These are phyloP conservation scores for Symmetrospora coprosmae DNA, from an alignment of 768 basidiomycete genomes.

Conservation along the genomic window DNA sequence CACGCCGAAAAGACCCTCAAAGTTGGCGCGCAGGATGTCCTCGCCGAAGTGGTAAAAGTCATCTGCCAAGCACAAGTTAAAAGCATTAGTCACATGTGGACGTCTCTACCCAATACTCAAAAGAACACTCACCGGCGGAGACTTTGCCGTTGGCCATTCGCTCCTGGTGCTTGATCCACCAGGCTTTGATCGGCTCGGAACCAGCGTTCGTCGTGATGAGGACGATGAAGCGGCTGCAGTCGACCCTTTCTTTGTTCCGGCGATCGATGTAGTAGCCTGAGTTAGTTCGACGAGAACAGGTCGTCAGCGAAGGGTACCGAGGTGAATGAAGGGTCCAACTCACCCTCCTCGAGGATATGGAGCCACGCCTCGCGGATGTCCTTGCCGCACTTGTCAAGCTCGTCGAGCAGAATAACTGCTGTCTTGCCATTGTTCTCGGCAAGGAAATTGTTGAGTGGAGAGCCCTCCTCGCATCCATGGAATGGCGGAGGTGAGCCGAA, in stretches of 20 bases:
- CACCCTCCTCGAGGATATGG: background rate
- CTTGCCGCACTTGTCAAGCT: background rate
- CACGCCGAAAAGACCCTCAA: too few species aligned
- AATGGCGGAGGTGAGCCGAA: background rate
- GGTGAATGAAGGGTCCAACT: background rate
- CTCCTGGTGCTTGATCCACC: background rate
- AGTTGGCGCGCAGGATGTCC: too few species aligned
- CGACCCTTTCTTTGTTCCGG: background rate
- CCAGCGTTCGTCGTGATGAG: background rate
- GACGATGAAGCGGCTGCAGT: background rate
- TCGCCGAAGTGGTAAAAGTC: background rate
- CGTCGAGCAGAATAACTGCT: background rate
- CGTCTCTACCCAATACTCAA: too few species aligned
- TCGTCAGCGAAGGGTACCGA: background rate
- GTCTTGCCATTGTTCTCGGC: background rate
- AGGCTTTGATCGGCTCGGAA: background rate
- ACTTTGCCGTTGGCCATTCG: background rate
- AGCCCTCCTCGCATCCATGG: background rate
- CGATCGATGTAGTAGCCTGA: background rate
- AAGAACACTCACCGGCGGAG: background rate
- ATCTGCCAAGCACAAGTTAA: too few species aligned
- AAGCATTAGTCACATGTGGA: too few species aligned
- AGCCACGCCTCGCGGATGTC: background rate
- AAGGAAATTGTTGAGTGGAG: background rate
- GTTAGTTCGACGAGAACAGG: background rate